phyloP scores from a whole-genome alignment of 1,284 basidiomycete genomes.

The Trametes versicolor region DNA sequence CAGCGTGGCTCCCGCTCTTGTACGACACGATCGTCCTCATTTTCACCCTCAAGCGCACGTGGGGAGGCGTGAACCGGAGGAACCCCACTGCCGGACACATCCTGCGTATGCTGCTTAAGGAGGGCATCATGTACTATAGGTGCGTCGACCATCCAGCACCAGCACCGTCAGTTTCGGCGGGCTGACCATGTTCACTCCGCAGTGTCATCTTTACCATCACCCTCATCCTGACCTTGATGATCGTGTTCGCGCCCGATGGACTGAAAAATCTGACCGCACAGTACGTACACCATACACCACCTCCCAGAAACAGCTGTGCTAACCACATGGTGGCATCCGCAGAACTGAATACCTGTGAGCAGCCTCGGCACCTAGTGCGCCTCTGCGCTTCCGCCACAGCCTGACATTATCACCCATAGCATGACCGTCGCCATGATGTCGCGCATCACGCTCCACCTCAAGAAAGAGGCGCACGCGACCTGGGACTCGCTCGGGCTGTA shows the following conservation, averaged over 20 bases:
- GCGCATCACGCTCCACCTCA: constrained; percentile 59
- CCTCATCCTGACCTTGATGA: constrained; percentile 61
- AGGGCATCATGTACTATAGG: constrained; percentile 66
- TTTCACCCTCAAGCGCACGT: constrained; percentile 57
- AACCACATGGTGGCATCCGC: constrained; percentile 8
- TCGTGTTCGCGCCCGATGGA: constrained; percentile 52
- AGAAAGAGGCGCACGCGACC: constrained; percentile 34
- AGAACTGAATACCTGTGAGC: constrained; percentile 62
- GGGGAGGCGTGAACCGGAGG: constrained; percentile 47
- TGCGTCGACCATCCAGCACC: constrained; percentile 32
- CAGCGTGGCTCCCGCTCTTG: constrained; percentile 63
- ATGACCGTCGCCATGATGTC: constrained; percentile 62
- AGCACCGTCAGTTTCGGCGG: background rate
- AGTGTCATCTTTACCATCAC: constrained; percentile 65
- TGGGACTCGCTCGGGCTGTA: constrained; percentile 26
- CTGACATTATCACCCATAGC: constrained; percentile 6
- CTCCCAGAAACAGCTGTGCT: background rate
- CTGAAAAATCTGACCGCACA: constrained; percentile 64
- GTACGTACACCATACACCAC: constrained; percentile 45
- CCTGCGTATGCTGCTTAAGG: constrained; percentile 57
- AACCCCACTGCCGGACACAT: constrained; percentile 53
- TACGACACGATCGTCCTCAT: constrained; percentile 63
- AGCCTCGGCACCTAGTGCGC: no score
- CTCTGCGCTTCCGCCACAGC: no score
- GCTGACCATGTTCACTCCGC: background rate